Percentiles rank a stretch among this genome's conserved stretches.
Evolutionary conservation across 306 rosid genomes (phyloP).

Genomic region (Quercus cerris): DNA sequence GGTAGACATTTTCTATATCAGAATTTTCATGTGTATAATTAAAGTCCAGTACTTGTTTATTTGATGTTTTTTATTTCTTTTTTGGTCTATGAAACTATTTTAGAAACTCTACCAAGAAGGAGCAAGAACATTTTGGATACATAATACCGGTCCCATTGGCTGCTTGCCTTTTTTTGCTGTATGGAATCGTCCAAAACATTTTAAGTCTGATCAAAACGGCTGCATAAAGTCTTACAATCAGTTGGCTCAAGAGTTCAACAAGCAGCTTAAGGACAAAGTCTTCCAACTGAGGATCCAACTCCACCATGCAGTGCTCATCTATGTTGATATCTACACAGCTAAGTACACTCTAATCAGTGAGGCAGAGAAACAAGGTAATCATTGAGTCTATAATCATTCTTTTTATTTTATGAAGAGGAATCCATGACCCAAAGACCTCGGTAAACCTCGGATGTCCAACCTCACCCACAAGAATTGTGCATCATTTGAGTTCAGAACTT

Average conservation of each 20-base stretch:
- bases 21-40: no score
- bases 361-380: conserved; percentile 26
- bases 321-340: conserved; percentile 20
- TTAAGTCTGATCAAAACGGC: conserved; percentile 8
- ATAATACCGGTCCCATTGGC: conserved; percentile 29
- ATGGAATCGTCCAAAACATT: neutral
- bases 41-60: no score
- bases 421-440: neutral
- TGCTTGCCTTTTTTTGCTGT: conserved; percentile 20
- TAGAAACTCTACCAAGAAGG: conserved; percentile 22
- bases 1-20: neutral
- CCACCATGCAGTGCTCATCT: conserved; percentile 5
- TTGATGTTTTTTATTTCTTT: no score
- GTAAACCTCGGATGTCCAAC: neutral
- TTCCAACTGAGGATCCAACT: conserved; percentile 10
- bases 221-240: conserved; percentile 22
- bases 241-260: conserved; percentile 24
- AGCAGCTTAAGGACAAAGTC: conserved; percentile 25
- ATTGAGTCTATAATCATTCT: neutral
- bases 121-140: conserved; percentile 23
- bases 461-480: neutral
- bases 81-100: neutral
- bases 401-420: neutral
- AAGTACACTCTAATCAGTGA: conserved; percentile 19
- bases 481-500: neutral